Conservation (phyloP, 345 rosid species). For the Cardiospermum halicacabum region DNA sequence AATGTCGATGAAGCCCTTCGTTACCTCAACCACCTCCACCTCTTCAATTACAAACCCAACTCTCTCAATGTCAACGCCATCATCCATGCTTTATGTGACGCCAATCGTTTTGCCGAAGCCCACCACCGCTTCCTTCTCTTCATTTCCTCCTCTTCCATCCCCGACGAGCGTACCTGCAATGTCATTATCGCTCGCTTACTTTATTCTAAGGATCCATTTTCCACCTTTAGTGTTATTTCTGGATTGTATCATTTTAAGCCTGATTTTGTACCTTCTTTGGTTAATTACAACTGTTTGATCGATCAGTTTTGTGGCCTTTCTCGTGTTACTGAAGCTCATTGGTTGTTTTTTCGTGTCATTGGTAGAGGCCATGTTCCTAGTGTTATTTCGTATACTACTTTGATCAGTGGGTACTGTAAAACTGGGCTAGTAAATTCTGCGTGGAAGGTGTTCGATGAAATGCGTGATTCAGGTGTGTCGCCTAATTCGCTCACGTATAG, state of each 20-base stretch:
- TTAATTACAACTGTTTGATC: constrained; percentile 69
- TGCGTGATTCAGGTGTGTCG: constrained; percentile 38
- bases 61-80: constrained; percentile 62
- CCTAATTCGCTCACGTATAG: constrained; percentile 64
- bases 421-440: constrained; percentile 41
- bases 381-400: constrained; percentile 66
- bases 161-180: constrained; percentile 73
- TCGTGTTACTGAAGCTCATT: constrained; percentile 45
- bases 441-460: constrained; percentile 65
- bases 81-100: constrained; percentile 67
- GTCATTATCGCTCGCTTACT: constrained; percentile 65
- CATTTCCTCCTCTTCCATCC: constrained; percentile 42
- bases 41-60: constrained; percentile 47
- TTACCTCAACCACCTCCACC: constrained; percentile 40
- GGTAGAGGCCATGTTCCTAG: constrained; percentile 55
- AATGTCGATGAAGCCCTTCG: constrained; percentile 52
- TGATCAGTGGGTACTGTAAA: constrained; percentile 51
- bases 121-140: constrained; percentile 45
- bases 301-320: constrained; percentile 48
- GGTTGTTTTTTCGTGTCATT: constrained; percentile 54
- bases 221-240: constrained; percentile 35
- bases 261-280: constrained; percentile 61
- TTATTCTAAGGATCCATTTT: constrained; percentile 43
- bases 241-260: constrained; percentile 46
- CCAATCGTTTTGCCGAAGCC: constrained; percentile 58